Base-by-base conservation (phyloP, 495 filamentous ascomycete genomes). In the Alectoria sarmentosa region DNA sequence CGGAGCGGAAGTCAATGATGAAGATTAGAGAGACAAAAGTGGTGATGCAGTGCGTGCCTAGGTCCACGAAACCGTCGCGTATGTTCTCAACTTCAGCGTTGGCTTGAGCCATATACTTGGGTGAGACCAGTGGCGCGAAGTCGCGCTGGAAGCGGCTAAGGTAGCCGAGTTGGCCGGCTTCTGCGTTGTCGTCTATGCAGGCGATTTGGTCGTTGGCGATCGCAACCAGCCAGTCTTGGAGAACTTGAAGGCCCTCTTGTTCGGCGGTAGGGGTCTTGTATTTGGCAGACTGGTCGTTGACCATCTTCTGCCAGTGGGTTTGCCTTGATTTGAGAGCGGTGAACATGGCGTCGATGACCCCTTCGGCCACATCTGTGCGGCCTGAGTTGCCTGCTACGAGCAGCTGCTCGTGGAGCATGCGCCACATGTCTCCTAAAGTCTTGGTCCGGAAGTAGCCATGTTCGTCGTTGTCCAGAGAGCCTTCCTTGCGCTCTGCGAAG, bases 191-290 rank as follows among this genome's bases (percentile, higher is more conserved):
- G 72, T 96, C 92, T 71, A 97, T 97, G 75, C 91, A 96, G 61
- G 90, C 90, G 69, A 99, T 97, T 73, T 99, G 94, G 75, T 99
- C 94, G 76, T 98, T 99, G 65, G 94, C 94, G 59, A 95, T 89
- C n/a, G 93, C 92, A 30, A 98, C 83, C 52, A 98, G 84, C 89
- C 92, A 98, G 74, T 96, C 92, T 76, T 96, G 91, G 39, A 96
- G 75, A 13, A 85, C 74, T 70, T 90, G 88, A 58, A 95, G 82
- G 8, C 90, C 89, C 65, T 98, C 95, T 60, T 90, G 87, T 15
- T 86, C 80, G 13, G 77, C 74, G 52, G 77, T 79, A 34, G 83
- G 81, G 11, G 74, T 73, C 66, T 84, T 82, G 72, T 90, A 91
- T 68, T 84, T 90, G 41, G 79, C 77, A 26, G 86, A 84, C 73